Evolutionary conservation across 306 rosid species (phyloP).

Genomic region (Trichosanthes truncata): DNA sequence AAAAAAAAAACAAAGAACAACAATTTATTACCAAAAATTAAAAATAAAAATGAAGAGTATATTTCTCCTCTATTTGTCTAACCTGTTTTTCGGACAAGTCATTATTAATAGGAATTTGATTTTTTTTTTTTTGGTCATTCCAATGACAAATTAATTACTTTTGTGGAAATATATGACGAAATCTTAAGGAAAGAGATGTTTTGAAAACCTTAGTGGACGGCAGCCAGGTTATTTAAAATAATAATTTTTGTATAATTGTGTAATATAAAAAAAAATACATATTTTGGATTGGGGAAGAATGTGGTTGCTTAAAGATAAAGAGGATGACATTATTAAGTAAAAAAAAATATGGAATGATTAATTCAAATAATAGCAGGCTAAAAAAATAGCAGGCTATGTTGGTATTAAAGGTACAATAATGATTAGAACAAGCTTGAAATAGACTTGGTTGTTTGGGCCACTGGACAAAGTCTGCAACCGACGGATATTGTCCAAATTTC

Average conservation of each 20-base stretch:
- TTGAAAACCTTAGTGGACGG: neutral
- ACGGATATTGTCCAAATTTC: neutral
- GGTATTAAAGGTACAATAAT: constrained; percentile 5
- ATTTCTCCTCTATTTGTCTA: neutral
- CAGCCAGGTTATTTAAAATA: neutral
- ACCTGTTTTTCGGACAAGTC: neutral
- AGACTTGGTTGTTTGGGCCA: neutral
- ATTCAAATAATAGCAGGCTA: neutral
- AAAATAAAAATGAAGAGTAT: too few species aligned
- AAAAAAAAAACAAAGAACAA: neutral
- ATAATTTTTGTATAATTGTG: neutral
- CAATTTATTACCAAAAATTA: neutral
- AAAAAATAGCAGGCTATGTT: constrained; percentile 6
- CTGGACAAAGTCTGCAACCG: neutral
- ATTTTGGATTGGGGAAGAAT: neutral
- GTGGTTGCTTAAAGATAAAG: constrained; percentile 4
- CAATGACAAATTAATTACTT: neutral
- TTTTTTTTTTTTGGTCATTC: neutral
- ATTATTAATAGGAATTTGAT: neutral
- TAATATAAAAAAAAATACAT: neutral
- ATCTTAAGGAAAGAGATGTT: neutral
- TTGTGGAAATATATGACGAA: neutral
- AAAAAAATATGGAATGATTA: neutral
- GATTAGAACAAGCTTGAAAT: neutral
- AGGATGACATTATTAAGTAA: neutral